These are phyloP conservation scores for Gryganskiella cystojenkinii DNA, from an alignment of 192 early-diverging fungal species.

Conservation along the genomic window DNA sequence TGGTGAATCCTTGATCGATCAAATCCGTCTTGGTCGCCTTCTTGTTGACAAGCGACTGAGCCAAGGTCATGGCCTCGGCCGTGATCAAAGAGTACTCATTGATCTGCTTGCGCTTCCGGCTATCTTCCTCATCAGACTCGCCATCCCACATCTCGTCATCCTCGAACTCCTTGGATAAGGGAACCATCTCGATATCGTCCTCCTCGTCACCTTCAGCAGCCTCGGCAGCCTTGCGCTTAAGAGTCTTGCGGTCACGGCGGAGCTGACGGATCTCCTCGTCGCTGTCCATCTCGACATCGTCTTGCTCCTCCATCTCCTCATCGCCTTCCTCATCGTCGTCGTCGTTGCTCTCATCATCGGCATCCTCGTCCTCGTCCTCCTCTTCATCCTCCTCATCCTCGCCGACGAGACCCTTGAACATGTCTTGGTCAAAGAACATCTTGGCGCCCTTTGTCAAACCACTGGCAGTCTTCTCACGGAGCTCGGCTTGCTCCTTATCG, in stretches of 20 bases:
- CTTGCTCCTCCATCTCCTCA: slow-evolving; percentile 52
- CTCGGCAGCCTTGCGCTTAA: slow-evolving; percentile 68
- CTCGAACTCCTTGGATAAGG: slow-evolving; percentile 50
- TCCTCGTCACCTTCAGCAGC: slow-evolving; percentile 55
- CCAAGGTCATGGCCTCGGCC: slow-evolving; percentile 91
- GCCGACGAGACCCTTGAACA: slow-evolving; percentile 79
- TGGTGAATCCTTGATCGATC: slow-evolving; percentile 94
- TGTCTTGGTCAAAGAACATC: slow-evolving; percentile 96
- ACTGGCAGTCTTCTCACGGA: slow-evolving; percentile 55
- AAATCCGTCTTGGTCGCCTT: slow-evolving; percentile 82
- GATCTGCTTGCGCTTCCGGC: slow-evolving; percentile 58
- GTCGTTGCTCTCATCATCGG: slow-evolving; percentile 51
- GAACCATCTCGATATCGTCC: slow-evolving; percentile 70
- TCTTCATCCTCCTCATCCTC: slow-evolving; percentile 68
- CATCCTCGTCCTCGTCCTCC: slow-evolving; percentile 60
- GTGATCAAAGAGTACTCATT: slow-evolving; percentile 74
- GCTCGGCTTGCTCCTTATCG: slow-evolving; percentile 61
- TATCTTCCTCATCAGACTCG: slow-evolving; percentile 66
- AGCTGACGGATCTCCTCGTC: slow-evolving; percentile 46
- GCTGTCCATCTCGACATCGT: slow-evolving; percentile 47
- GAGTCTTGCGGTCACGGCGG: slow-evolving; percentile 34
- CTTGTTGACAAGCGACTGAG: slow-evolving; percentile 83
- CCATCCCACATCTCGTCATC: slow-evolving; percentile 71
- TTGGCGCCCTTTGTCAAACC: slow-evolving; percentile 84
- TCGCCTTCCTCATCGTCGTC: slow-evolving; percentile 50